These are phyloP conservation scores for Neopestalotiopsis sp. DNA, from an alignment of 2,329 filamentous ascomycete species.

Conservation along the genomic window DNA sequence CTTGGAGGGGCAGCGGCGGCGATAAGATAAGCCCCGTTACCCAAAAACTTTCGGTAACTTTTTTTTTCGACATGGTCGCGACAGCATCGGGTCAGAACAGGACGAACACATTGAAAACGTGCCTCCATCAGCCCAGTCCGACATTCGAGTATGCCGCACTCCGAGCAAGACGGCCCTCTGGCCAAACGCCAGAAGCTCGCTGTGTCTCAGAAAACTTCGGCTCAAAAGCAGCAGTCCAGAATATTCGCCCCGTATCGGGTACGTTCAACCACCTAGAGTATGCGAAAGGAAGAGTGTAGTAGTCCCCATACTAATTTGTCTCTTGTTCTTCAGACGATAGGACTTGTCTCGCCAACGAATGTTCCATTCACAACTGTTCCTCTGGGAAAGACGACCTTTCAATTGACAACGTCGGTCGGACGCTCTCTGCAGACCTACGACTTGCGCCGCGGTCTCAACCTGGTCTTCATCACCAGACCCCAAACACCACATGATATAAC, in stretches of 20 bases:
- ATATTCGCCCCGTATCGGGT: conserved; percentile 95
- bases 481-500: conserved; percentile 88
- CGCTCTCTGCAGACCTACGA: conserved; percentile 95
- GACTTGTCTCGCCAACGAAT: conserved; percentile 86
- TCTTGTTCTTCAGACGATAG: conserved; percentile 71
- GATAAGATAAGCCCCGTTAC: conserved; percentile 16
- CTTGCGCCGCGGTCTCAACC: conserved; percentile 83
- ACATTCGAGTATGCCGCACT: conserved; percentile 57
- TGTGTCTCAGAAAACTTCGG: conserved; percentile 43
- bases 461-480: conserved; percentile 91
- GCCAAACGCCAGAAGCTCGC: conserved; percentile 79
- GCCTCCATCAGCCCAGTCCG: background rate
- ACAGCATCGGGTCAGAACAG: background rate
- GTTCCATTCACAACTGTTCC: conserved; percentile 91
- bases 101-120: background rate
- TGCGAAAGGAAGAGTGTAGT: background rate
- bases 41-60: conserved; percentile 7
- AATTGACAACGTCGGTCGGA: conserved; percentile 95
- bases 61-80: conserved; percentile 11
- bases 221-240: conserved; percentile 63
- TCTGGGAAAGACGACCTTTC: conserved; percentile 92
- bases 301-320: background rate
- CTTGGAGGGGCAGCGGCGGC: background rate
- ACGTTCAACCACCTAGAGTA: conserved; percentile 32
- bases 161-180: conserved; percentile 65